Evolutionary conservation across 148 eudicot species (phyloP), one percentile per base, ranked within the genome.

Genomic region (Euryodendron excelsum): DNA sequence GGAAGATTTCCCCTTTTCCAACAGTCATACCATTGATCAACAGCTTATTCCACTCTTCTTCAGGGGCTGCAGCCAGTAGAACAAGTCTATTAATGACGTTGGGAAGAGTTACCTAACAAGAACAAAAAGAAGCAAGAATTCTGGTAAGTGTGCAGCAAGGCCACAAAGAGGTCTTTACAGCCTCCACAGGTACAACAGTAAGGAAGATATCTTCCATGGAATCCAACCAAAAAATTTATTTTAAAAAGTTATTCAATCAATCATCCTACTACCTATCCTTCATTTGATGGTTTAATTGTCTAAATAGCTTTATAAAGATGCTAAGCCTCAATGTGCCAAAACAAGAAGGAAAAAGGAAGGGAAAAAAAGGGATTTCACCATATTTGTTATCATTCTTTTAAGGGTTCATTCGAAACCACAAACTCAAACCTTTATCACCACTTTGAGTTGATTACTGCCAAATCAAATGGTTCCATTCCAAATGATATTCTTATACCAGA

Each of bases 1-100:
- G 98, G 3, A 90, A 61, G 64, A 90, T 59, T 53, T 91, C 90
- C 50, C 99, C 99, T 82, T 91, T 96, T 18, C 91, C 98, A 75
- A 90, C 69, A 58, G 87, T 88, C 84, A 96, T 28, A 65, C 97
- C 94, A 45, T 89, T 76, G 73, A 96, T 83, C 78, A 96, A 79
- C 66, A 90, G 79, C 82, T 80, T 89, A 67, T 86, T 90, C 99
- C 99, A 96, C 81, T 93, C 94, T 52, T 79, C 84, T 82, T 91
- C 98, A 0, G 98, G 92, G 65, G 99, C 99, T 96, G 89, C 80
- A 80, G 48, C 37, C 60, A 76, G 56, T 73, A 65, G 56, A 72
- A 17, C 30, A 75, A 68, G 62, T 52, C 60, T 48, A 34, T 77
- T 25, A 73, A 41, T 71, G 80, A 44, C 13, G 25, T 13, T 39